Evolutionary conservation across 176 grass and related monocot genomes (phyloP).

Genomic region (bread wheat (Triticum aestivum)): IWGSC_CS_RefSeq_v2.1 NC_057809.1:72029945-72030444

Average conservation of each 20-base stretch:
- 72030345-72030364: slow-evolving; percentile 80
- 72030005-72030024: slow-evolving; percentile 5
- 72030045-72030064: slow-evolving; percentile 16
- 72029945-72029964: too few species aligned
- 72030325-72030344: slow-evolving; percentile 74
- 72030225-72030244: slow-evolving; percentile 80
- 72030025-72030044: slow-evolving; percentile 12
- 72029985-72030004: neutral
- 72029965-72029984: too few species aligned
- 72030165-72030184: neutral
- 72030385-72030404: slow-evolving; percentile 74
- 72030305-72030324: slow-evolving; percentile 81
- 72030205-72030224: slow-evolving; percentile 66
- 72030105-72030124: slow-evolving; percentile 16
- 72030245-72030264: slow-evolving; percentile 76
- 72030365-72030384: slow-evolving; percentile 58
- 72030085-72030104: slow-evolving; percentile 18
- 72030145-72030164: slow-evolving; percentile 11
- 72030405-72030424: slow-evolving; percentile 71
- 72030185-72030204: slow-evolving; percentile 5
- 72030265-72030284: slow-evolving; percentile 65
- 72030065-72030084: slow-evolving; percentile 20
- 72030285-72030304: slow-evolving; percentile 80
- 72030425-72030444: slow-evolving; percentile 84
- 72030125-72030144: slow-evolving; percentile 21